phyloP scores from a whole-genome alignment of 768 basidiomycete genomes.

The Suillus cothurnatus region DNA sequence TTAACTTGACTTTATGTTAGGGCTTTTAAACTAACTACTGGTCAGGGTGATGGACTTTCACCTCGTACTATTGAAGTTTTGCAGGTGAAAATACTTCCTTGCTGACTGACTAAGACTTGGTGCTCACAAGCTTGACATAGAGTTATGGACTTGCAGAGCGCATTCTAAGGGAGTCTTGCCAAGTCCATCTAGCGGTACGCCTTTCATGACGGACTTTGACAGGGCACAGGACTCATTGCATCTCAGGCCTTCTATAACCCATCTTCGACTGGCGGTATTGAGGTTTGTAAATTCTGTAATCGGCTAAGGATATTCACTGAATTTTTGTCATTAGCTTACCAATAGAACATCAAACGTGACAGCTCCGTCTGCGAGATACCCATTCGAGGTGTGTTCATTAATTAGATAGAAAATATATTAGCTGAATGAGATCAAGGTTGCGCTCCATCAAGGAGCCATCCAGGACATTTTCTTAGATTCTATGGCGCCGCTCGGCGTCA shows the following conservation, averaged over 20 bases:
- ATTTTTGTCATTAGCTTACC: constrained; percentile 47
- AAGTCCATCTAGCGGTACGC: constrained; percentile 67
- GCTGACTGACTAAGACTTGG: neutral
- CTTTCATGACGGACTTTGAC: neutral
- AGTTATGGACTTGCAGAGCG: constrained; percentile 75
- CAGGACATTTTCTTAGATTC: constrained; percentile 37
- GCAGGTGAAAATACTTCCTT: constrained; percentile 33
- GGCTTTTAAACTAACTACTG: constrained; percentile 16
- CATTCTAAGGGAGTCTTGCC: constrained; percentile 59
- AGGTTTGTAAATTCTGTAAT: constrained; percentile 38
- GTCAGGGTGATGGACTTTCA: constrained; percentile 32
- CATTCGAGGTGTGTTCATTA: constrained; percentile 56
- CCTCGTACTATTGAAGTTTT: constrained; percentile 43
- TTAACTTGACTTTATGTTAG: constrained; percentile 12
- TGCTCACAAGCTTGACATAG: constrained; percentile 35
- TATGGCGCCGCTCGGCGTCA: constrained; percentile 28
- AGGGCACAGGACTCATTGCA: neutral
- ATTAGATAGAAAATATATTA: neutral
- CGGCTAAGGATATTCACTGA: neutral
- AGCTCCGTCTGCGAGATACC: constrained; percentile 64
- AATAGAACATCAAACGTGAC: constrained; percentile 62
- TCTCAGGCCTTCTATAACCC: constrained; percentile 77
- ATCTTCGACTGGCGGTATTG: constrained; percentile 57
- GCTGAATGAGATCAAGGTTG: constrained; percentile 20
- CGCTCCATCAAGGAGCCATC: constrained; percentile 37